Conservation (phyloP, 2,329 filamentous ascomycete species). For the Colletotrichum horii region DNA sequence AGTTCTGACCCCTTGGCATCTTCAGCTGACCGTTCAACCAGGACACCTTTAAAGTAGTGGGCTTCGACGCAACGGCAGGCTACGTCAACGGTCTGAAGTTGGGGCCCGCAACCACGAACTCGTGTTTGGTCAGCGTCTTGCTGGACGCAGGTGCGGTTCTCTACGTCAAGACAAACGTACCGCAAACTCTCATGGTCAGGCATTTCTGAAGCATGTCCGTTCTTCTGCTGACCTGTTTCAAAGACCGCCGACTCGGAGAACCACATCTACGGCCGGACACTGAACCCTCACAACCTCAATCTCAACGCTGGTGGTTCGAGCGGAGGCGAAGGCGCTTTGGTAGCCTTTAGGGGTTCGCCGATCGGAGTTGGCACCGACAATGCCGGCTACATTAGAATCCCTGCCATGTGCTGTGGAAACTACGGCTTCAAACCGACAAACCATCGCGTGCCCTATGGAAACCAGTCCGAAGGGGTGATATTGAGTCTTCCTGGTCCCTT, state of each 20-base stretch:
- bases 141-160: background rate
- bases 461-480: background rate
- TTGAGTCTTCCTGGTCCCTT: background rate
- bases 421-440: background rate
- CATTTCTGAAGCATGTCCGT: rapidly evolving
- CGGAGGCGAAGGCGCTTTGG: background rate
- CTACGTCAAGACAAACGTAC: background rate
- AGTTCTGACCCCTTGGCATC: background rate
- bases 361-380: background rate
- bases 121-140: background rate
- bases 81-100: background rate
- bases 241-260: background rate
- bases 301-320: background rate
- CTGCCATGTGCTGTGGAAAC: background rate
- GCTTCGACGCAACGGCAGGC: background rate
- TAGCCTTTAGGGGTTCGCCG: background rate
- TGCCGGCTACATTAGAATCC: background rate
- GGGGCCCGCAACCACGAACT: background rate
- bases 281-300: background rate
- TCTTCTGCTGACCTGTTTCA: background rate
- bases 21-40: background rate
- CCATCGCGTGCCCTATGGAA: background rate
- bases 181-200: background rate
- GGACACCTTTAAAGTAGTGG: background rate
- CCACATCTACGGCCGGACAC: background rate